Conservation (phyloP, 495 filamentous ascomycete genomes). For the Talaromyces trachyspermus region DNA sequence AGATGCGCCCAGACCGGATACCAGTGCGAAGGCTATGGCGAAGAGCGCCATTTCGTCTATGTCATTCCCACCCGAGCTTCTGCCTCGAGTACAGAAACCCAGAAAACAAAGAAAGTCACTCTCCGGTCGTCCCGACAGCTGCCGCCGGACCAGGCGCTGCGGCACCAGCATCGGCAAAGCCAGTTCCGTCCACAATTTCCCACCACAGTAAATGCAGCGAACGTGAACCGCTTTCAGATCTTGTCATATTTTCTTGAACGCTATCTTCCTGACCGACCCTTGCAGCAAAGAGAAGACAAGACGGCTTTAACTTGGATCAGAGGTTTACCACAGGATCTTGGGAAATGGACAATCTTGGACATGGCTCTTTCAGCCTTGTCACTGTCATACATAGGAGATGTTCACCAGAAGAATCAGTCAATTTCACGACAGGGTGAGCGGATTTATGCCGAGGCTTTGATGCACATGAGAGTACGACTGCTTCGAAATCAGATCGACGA, state of each 20-base stretch:
- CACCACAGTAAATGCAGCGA: not conserved
- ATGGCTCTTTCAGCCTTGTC: slow-evolving; percentile 6
- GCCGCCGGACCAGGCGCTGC: not conserved
- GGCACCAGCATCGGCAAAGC: not conserved
- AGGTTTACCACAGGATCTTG: not conserved
- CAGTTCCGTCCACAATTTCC: not conserved
- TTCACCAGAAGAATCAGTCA: not conserved
- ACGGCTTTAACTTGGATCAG: slow-evolving; percentile 7
- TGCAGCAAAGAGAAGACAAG: not conserved
- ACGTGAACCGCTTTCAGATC: slow-evolving; percentile 1
- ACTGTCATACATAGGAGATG: slow-evolving; percentile 4
- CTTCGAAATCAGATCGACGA: slow-evolving; percentile 5
- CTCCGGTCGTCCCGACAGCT: slow-evolving; percentile 6
- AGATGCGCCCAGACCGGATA: slow-evolving; percentile 8
- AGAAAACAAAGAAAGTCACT: slow-evolving; percentile 5
- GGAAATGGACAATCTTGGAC: slow-evolving; percentile 6
- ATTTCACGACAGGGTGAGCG: slow-evolving; percentile 3
- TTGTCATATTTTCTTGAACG: slow-evolving; percentile 4
- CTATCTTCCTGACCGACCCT: slow-evolving; percentile 4
- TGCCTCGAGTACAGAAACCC: not conserved
- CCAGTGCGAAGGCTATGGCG: slow-evolving; percentile 9
- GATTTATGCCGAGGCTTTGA: not conserved
- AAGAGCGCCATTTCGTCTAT: slow-evolving; percentile 8
- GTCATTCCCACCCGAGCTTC: slow-evolving; percentile 5
- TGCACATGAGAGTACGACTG: slow-evolving; percentile 1